Evolutionary conservation across 129 eudicot species (phyloP).

Genomic region (Logfia minima): DNA sequence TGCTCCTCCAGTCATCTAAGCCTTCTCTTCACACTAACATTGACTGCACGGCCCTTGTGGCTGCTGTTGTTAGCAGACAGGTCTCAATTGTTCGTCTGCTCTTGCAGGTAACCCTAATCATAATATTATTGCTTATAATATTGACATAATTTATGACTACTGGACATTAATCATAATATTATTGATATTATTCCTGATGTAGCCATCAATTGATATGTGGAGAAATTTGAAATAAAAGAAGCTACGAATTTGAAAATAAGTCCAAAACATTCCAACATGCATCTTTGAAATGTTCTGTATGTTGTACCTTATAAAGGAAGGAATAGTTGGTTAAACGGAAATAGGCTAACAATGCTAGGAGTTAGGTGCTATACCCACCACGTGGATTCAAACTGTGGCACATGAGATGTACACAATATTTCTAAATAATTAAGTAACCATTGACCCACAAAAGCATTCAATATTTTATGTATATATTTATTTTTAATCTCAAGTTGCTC

Average conservation of each 20-base stretch:
- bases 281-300: background rate
- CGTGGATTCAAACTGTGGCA: background rate
- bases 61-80: conserved; percentile 21
- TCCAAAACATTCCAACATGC: background rate
- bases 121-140: background rate
- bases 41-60: conserved; percentile 5
- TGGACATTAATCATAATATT: background rate
- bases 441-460: background rate
- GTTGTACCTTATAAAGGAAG: background rate
- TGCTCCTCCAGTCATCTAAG: background rate
- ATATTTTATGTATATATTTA: background rate
- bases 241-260: background rate
- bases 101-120: background rate
- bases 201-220: background rate
- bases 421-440: background rate
- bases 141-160: background rate
- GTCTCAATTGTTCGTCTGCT: background rate
- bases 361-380: background rate
- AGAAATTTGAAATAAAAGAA: background rate
- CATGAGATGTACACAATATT: background rate
- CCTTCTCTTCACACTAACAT: background rate
- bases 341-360: background rate
- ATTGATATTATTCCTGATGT: background rate
- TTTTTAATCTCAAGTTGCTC: background rate
- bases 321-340: background rate